Conservation (phyloP, 2,329 filamentous ascomycete species). For the Fusarium sp. region DNA sequence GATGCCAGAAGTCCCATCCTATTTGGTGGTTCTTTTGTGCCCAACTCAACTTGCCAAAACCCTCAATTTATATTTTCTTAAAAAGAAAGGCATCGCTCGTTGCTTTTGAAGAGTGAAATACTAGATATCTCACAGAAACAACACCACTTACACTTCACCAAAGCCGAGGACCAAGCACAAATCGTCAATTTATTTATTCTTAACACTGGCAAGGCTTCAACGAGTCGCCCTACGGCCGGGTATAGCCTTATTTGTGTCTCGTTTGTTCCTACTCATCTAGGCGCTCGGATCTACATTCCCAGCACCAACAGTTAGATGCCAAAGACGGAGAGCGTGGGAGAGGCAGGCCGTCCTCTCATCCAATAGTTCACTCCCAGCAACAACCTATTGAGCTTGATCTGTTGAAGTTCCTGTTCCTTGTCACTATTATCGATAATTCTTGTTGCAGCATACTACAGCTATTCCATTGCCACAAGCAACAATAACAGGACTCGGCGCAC, state of each 20-base stretch:
- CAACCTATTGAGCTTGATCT: not conserved
- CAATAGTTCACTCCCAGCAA: not conserved
- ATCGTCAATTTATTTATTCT: not conserved
- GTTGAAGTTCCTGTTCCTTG: not conserved
- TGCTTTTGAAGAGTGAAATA: not conserved
- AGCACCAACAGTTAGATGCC: not conserved
- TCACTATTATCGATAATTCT: constrained; percentile 4
- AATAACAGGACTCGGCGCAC: constrained; percentile 26
- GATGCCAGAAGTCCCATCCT: not conserved
- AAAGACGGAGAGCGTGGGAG: not conserved
- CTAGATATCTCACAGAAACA: not conserved
- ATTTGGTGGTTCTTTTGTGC: not conserved
- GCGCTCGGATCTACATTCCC: constrained; percentile 6
- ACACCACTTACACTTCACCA: not conserved
- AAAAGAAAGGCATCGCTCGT: not conserved
- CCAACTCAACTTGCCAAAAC: not conserved
- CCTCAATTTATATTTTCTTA: not conserved
- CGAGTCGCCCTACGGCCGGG: not conserved
- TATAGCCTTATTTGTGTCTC: not conserved
- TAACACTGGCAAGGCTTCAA: not conserved
- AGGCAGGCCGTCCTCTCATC: not conserved
- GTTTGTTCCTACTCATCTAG: not conserved
- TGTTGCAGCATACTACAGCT: constrained; percentile 1
- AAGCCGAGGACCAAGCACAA: not conserved
- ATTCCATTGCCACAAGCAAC: constrained; percentile 31